Evolutionary conservation across 495 filamentous ascomycete genomes (phyloP), one percentile per base, ranked within the genome.

Genomic region (Penicillium argentinense): DNA sequence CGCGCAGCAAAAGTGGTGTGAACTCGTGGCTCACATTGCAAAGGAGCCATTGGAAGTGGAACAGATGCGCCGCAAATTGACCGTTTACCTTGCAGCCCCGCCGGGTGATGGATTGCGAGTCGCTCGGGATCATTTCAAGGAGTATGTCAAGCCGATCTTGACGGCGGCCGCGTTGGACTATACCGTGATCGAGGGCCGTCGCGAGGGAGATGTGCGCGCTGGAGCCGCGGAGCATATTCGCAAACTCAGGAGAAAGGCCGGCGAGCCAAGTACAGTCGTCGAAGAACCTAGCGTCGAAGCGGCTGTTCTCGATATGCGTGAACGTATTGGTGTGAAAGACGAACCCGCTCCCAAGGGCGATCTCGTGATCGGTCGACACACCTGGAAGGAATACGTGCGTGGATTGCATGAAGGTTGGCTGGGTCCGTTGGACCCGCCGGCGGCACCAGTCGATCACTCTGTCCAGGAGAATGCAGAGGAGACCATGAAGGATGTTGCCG

Each of bases 321-420:
- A 69, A 60, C 77, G 60, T 40, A 77, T 77, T 16, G 85, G 83
- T 17, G 80, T 91, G 9, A 66, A 59, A 13, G 82, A 91, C 17
- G 91, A 82, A 60, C 76, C 83, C 2, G 91, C 88, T 9, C 72
- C 86, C 2, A 74, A 77, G 48, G 91, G 91, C 18, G 91, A 96
- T 62, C 73, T 99, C 37, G 81, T 97, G 4, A 82, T 99, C 50
- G 93, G 95, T 5, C 76, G 93, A 47, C 85, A 97, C 60, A 86
- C 91, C 7, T 99, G 93, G 93, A 97, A 97, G 69, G 93, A 99
- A 69, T 99, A 97, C 66, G 69, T 97, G 8, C 80, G 89, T 19
- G 93, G 93, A 19, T 54, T 97, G 46, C 93, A 99, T 51, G 93
- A 99, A 60, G 93, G 93, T 41, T 97, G 95, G 93, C 72, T 99